Evolutionary conservation across 768 basidiomycete species (phyloP).

Genomic region (Artomyces pyxidatus): DNA sequence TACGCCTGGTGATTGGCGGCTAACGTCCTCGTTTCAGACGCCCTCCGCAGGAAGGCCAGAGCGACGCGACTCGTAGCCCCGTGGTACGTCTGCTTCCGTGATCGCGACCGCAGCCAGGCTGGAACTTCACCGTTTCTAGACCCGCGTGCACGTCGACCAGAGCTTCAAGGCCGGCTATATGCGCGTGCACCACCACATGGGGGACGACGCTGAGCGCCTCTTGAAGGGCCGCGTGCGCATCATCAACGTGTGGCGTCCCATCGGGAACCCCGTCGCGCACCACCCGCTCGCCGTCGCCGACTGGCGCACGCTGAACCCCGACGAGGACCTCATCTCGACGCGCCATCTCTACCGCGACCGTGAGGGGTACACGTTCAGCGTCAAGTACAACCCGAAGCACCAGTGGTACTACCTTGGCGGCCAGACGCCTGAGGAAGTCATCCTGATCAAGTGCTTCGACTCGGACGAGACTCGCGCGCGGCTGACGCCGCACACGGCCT

Average conservation of each 20-base stretch:
- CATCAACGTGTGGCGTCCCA: conserved; percentile 42
- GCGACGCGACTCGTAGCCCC: conserved; percentile 22
- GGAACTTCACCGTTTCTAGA: conserved; percentile 15
- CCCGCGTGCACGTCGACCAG: conserved; percentile 39
- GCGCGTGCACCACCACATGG: conserved; percentile 32
- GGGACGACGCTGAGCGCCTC: conserved; percentile 33
- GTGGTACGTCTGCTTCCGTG: conserved; percentile 22
- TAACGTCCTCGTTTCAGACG: neutral
- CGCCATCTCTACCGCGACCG: conserved; percentile 27
- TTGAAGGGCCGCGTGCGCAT: conserved; percentile 34
- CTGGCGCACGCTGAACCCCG: conserved; percentile 29
- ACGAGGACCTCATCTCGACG: conserved; percentile 29
- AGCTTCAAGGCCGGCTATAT: conserved; percentile 28
- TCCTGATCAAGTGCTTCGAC: conserved; percentile 34
- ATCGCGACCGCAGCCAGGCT: neutral
- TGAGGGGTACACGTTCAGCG: conserved; percentile 25
- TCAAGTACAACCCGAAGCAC: conserved; percentile 24
- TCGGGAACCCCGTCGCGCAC: conserved; percentile 31
- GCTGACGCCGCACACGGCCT: conserved; percentile 36
- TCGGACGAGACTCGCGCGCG: conserved; percentile 32
- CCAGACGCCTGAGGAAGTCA: conserved; percentile 21
- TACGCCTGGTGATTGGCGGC: neutral
- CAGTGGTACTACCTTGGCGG: conserved; percentile 27
- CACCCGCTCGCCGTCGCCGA: conserved; percentile 35
- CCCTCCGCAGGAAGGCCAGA: neutral